Conservation (phyloP, 106 monocot genomes). For the Dioscorea zingiberensis region DNA sequence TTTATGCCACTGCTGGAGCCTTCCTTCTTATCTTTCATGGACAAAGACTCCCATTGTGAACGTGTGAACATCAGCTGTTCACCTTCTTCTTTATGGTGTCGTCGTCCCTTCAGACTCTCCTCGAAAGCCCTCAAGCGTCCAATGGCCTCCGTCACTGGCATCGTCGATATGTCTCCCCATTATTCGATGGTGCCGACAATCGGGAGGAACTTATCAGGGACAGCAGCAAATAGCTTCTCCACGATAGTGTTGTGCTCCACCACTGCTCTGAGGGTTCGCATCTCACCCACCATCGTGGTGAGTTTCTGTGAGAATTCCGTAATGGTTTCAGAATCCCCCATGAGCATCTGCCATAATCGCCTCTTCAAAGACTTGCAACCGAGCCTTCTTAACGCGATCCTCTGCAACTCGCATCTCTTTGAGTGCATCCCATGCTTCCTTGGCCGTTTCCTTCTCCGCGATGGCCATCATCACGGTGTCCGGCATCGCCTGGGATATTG, state of each 20-base stretch:
- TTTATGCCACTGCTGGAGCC: no score
- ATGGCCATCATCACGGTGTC: background rate
- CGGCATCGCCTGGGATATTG: background rate
- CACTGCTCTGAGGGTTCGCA: conserved; percentile 2
- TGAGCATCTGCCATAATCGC: no score
- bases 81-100: no score
- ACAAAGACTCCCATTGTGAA: background rate
- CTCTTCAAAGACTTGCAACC: no score
- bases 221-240: conserved; percentile 1
- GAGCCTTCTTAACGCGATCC: no score
- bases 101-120: background rate
- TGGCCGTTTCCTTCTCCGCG: background rate
- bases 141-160: conserved; percentile 15
- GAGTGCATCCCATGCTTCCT: no score
- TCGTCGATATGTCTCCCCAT: no score
- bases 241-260: background rate
- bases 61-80: conserved; percentile 14
- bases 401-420: conserved; percentile 13
- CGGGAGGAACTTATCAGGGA: background rate
- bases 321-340: no score
- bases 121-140: conserved; percentile 14
- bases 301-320: no score
- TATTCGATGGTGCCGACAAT: no score
- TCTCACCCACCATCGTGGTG: background rate
- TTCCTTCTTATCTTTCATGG: no score